phyloP scores from a whole-genome alignment of 31 red algal species.

The Odonthalia washingtoniensis region DNA sequence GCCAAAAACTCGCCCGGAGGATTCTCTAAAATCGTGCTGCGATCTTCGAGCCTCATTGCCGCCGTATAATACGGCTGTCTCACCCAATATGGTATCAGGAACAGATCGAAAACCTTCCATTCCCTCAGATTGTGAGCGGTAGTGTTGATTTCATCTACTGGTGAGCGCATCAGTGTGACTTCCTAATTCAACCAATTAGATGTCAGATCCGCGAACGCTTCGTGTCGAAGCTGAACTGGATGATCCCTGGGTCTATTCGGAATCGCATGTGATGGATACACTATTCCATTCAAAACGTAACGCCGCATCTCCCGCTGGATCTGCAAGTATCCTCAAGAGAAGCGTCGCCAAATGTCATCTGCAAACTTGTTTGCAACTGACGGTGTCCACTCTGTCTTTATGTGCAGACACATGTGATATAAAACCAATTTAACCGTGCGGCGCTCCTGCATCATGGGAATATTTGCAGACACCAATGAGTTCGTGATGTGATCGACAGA shows the following conservation, averaged over 20 bases:
- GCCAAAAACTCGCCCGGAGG: conserved; percentile 25
- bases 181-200: background rate
- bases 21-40: no score
- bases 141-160: conserved; percentile 38
- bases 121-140: conserved; percentile 19
- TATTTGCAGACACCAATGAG: conserved; percentile 15
- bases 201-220: conserved; percentile 20
- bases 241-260: conserved; percentile 45
- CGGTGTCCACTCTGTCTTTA: conserved; percentile 36
- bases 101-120: conserved; percentile 10
- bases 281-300: conserved; percentile 48
- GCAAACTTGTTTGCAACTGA: conserved; percentile 56
- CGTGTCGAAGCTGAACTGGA: background rate
- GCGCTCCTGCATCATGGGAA: conserved; percentile 34
- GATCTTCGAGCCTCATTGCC: background rate
- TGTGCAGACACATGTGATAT: background rate
- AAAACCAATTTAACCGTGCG: conserved; percentile 13
- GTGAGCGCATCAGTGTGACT: conserved; percentile 42
- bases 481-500: conserved; percentile 20
- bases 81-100: conserved; percentile 50
- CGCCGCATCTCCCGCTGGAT: conserved; percentile 56
- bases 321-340: conserved; percentile 51
- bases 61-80: conserved; percentile 33
- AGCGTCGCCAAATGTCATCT: conserved; percentile 53
- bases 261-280: conserved; percentile 4